phyloP scores from a whole-genome alignment of 805 yeast species.

The Saturnispora sekii region DNA sequence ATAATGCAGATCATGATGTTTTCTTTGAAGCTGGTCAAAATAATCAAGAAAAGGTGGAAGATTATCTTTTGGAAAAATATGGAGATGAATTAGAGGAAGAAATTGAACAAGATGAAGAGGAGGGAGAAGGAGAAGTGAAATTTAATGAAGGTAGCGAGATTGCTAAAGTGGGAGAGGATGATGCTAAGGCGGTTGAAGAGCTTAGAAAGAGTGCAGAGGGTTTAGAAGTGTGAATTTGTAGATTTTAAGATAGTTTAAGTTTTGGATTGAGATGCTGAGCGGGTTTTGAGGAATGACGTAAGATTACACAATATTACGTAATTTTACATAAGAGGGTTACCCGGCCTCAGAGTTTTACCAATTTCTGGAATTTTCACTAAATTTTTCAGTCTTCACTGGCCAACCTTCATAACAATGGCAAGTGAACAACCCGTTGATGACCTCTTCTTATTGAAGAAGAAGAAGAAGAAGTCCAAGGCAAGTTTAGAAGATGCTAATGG shows the following conservation, averaged over 20 bases:
- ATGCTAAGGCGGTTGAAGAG: constrained; percentile 31
- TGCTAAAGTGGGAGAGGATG: constrained; percentile 38
- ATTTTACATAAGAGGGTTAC: not conserved
- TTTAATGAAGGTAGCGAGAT: constrained; percentile 44
- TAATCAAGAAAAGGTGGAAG: constrained; percentile 66
- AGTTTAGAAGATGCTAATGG: constrained; percentile 26
- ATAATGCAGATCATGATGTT: constrained; percentile 68
- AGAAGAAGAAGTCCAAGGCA: constrained; percentile 47
- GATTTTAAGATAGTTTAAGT: not conserved
- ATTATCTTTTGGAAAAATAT: constrained; percentile 62
- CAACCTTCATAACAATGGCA: too few relatives aligned
- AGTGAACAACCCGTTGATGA: constrained; percentile 33
- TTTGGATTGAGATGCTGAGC: not conserved
- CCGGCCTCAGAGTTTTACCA: not conserved
- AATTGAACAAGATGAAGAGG: constrained; percentile 32
- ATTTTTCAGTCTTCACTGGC: not conserved
- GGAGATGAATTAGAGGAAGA: constrained; percentile 47
- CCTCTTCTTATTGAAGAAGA: constrained; percentile 68
- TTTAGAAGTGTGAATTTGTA: constrained; percentile 11
- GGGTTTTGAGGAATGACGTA: too few relatives aligned
- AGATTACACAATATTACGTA: too few relatives aligned
- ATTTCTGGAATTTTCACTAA: not conserved
- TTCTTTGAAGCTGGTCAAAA: constrained; percentile 84
- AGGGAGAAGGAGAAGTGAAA: constrained; percentile 27
- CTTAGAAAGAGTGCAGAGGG: constrained; percentile 22